Percentiles rank a stretch among this genome's conserved stretches.
These are phyloP conservation scores for Lithospermum erythrorhizon DNA, from an alignment of 257 asterid species.

Conservation along the genomic window DNA sequence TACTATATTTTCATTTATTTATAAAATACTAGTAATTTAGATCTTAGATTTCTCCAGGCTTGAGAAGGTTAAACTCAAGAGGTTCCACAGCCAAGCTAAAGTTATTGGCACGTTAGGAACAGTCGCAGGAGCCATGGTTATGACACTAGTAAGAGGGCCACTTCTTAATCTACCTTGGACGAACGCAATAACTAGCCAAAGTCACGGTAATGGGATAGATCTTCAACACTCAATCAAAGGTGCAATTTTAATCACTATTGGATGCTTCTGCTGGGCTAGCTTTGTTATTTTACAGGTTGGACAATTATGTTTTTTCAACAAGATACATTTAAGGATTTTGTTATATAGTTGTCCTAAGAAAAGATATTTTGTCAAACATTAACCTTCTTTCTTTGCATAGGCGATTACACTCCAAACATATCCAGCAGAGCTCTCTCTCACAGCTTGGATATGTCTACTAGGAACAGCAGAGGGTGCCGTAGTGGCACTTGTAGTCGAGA, in stretches of 20 bases:
- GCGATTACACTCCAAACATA: slow-evolving; percentile 60
- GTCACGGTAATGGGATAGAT: slow-evolving; percentile 25
- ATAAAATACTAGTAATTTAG: background rate
- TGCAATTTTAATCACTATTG: slow-evolving; percentile 60
- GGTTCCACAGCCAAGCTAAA: slow-evolving; percentile 87
- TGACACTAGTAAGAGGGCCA: slow-evolving; percentile 81
- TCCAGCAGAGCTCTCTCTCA: slow-evolving; percentile 71
- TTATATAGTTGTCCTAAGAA: background rate
- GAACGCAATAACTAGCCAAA: slow-evolving; percentile 13
- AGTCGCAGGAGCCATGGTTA: slow-evolving; percentile 92
- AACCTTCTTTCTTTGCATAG: slow-evolving; percentile 20
- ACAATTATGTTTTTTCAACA: background rate
- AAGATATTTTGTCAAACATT: background rate
- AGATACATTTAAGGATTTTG: background rate
- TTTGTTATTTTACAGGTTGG: slow-evolving; percentile 89
- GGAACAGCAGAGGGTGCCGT: slow-evolving; percentile 72
- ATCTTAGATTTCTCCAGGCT: slow-evolving; percentile 30
- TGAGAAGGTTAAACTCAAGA: slow-evolving; percentile 61
- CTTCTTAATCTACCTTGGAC: slow-evolving; percentile 64
- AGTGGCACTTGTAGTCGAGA: slow-evolving; percentile 62
- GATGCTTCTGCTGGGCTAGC: slow-evolving; percentile 82
- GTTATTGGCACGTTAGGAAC: slow-evolving; percentile 72
- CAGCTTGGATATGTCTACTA: slow-evolving; percentile 81
- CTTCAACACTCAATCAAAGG: slow-evolving; percentile 70
- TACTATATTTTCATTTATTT: too few species aligned